phyloP scores from a whole-genome alignment of 2,329 filamentous ascomycete genomes.

The Botrytis hyacinthi region DNA sequence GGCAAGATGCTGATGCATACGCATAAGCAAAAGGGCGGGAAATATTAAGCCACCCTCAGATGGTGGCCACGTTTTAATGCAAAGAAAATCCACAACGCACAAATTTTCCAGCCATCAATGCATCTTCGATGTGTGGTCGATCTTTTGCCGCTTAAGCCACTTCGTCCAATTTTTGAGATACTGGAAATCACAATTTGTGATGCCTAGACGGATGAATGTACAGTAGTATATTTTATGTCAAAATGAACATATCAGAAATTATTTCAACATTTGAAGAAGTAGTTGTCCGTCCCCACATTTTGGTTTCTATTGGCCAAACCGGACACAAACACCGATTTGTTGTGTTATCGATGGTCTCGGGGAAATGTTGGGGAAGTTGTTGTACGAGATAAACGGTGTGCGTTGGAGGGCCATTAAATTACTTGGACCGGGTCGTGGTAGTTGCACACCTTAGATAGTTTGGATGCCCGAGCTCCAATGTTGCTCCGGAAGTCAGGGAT shows the following conservation, averaged over 20 bases:
- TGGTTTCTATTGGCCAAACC: background rate
- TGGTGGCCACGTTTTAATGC: slow-evolving; percentile 12
- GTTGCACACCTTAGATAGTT: background rate
- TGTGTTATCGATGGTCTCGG: slow-evolving; percentile 7
- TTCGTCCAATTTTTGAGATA: background rate
- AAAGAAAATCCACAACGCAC: slow-evolving; percentile 13
- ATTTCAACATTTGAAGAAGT: background rate
- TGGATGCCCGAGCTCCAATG: slow-evolving; percentile 3
- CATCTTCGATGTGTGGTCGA: background rate
- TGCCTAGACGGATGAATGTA: background rate
- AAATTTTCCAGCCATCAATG: background rate
- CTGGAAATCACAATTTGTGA: background rate
- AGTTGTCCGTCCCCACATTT: background rate
- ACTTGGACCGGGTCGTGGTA: slow-evolving; percentile 5
- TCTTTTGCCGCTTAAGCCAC: background rate
- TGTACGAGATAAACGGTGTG: slow-evolving; percentile 9
- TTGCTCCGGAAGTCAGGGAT: background rate
- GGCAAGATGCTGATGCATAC: background rate
- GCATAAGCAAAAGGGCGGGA: slow-evolving; percentile 1
- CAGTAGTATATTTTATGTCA: background rate
- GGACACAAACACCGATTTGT: background rate
- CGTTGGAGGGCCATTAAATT: background rate
- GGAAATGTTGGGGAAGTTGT: slow-evolving; percentile 10
- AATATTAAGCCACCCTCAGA: slow-evolving; percentile 1
- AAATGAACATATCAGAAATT: background rate